Percentiles rank a stretch among this genome's conserved stretches.
These are phyloP conservation scores for Allodekkera sacchari DNA, from an alignment of 805 yeast genomes.

Conservation along the genomic window DNA sequence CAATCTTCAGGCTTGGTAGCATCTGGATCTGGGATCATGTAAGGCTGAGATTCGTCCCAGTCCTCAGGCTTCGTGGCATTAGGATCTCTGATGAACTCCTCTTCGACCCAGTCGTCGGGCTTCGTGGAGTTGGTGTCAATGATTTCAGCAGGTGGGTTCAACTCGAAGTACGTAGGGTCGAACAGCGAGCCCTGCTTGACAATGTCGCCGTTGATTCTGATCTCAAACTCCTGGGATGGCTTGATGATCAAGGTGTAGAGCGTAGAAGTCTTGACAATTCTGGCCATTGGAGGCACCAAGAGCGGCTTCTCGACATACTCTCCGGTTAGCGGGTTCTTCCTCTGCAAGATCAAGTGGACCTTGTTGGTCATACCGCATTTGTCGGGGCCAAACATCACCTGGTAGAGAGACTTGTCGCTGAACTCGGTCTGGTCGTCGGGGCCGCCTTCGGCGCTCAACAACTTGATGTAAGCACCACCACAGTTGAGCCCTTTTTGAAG, in stretches of 20 bases:
- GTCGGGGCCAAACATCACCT: constrained; percentile 93
- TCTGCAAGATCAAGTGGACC: constrained; percentile 66
- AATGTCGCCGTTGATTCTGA: constrained; percentile 73
- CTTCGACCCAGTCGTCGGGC: constrained; percentile 83
- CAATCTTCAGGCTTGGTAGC: constrained; percentile 69
- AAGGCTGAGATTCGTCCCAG: constrained; percentile 72
- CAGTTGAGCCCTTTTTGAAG: constrained; percentile 70
- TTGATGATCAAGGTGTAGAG: constrained; percentile 72
- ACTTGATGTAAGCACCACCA: constrained; percentile 86
- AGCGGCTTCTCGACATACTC: constrained; percentile 64
- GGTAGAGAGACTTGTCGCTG: constrained; percentile 62
- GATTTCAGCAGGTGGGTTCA: constrained; percentile 60
- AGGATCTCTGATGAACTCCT: constrained; percentile 60
- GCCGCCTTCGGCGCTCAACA: constrained; percentile 40
- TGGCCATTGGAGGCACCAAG: constrained; percentile 57
- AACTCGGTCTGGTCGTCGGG: constrained; percentile 34
- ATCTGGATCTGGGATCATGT: constrained; percentile 55
- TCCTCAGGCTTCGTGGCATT: constrained; percentile 63
- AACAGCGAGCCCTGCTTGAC: constrained; percentile 63
- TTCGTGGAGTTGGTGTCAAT: constrained; percentile 48
- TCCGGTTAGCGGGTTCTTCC: constrained; percentile 46
- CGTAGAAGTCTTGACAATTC: constrained; percentile 45
- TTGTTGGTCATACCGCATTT: constrained; percentile 75
- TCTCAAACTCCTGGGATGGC: constrained; percentile 61
- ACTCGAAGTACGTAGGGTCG: constrained; percentile 42